Conservation (phyloP, 2,329 filamentous ascomycete genomes). For the Trichoderma semiorbis region DNA sequence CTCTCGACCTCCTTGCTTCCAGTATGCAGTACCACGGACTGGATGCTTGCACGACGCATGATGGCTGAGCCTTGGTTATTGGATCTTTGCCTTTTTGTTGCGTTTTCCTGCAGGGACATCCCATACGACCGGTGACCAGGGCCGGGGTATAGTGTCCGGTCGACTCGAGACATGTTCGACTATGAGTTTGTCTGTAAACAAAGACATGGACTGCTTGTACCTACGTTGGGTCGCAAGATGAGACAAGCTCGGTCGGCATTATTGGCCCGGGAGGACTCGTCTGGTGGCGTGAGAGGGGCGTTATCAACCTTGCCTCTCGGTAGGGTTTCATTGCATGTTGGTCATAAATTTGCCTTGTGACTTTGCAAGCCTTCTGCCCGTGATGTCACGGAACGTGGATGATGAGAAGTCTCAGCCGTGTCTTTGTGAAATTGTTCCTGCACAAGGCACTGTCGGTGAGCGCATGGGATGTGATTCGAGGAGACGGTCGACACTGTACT, state of each 20-base stretch:
- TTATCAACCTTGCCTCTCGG: background rate
- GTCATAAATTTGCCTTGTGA: background rate
- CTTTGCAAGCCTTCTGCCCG: background rate
- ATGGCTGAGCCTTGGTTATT: background rate
- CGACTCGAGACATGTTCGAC: background rate
- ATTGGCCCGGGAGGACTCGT: background rate
- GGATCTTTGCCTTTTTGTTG: background rate
- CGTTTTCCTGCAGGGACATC: background rate
- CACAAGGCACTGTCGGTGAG: slow-evolving; percentile 5
- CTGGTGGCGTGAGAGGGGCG: background rate
- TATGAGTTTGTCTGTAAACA: background rate
- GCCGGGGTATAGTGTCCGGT: background rate
- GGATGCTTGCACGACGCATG: background rate
- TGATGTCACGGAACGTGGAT: background rate
- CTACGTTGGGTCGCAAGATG: background rate
- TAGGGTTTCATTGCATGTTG: slow-evolving; percentile 8
- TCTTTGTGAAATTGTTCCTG: background rate
- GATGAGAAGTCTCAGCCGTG: background rate
- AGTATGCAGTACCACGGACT: background rate
- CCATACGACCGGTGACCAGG: background rate
- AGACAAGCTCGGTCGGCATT: background rate
- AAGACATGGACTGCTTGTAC: background rate
- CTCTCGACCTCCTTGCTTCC: background rate
- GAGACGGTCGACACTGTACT: background rate
- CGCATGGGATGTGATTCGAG: slow-evolving; percentile 4